Percentiles rank a stretch among this genome's conserved stretches.
Conservation (phyloP, 352 stramenopile species). For the Pythium coloratum region DNA sequence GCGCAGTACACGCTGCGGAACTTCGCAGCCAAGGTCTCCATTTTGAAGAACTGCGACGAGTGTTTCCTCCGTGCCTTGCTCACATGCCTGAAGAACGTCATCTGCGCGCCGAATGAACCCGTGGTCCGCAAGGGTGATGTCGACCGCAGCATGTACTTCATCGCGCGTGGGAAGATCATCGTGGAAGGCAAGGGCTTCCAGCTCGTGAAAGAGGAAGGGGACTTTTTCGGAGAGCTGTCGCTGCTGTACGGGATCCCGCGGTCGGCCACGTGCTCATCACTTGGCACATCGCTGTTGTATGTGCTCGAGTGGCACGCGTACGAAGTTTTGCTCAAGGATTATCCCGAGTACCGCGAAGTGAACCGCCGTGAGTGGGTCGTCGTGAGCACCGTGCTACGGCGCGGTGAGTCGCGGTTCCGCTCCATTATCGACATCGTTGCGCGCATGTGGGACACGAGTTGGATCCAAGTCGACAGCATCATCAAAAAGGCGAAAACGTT, state of each 20-base stretch:
- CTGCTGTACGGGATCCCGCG: constrained; percentile 77
- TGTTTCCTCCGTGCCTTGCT: constrained; percentile 62
- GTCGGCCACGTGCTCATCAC: constrained; percentile 65
- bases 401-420: constrained; percentile 63
- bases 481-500: constrained; percentile 72
- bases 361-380: constrained; percentile 79
- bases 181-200: constrained; percentile 64
- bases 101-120: constrained; percentile 56
- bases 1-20: constrained; percentile 62
- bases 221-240: constrained; percentile 77
- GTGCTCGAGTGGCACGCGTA: constrained; percentile 79
- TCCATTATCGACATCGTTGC: constrained; percentile 68
- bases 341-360: constrained; percentile 67
- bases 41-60: constrained; percentile 68
- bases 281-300: constrained; percentile 72
- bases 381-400: constrained; percentile 61
- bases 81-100: constrained; percentile 63
- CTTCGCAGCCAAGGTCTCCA: constrained; percentile 59
- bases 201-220: constrained; percentile 72
- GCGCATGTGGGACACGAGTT: constrained; percentile 62
- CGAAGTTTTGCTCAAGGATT: constrained; percentile 64
- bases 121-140: constrained; percentile 72
- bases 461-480: constrained; percentile 64
- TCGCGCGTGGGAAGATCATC: constrained; percentile 58
- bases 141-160: constrained; percentile 77